These are phyloP conservation scores for Eucalyptus erythrocorys DNA, from an alignment of 345 rosid genomes.

Conservation along the genomic window DNA sequence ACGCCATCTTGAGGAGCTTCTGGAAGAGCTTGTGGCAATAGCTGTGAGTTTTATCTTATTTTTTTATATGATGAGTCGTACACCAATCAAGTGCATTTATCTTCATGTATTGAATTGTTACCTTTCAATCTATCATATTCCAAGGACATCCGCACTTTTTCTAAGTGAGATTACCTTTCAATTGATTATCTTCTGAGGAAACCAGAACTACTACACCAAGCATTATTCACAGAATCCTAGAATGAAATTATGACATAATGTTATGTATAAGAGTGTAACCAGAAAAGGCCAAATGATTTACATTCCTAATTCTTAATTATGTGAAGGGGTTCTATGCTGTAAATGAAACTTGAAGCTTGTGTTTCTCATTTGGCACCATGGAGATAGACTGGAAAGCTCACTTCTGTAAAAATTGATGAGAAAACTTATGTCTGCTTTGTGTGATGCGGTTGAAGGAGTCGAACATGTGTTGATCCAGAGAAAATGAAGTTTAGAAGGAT, in stretches of 20 bases:
- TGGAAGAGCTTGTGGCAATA: constrained; percentile 79
- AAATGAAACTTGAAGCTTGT: neutral
- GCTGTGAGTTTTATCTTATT: constrained; percentile 51
- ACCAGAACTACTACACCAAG: neutral
- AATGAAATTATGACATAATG: neutral
- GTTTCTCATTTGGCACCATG: neutral
- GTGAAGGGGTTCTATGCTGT: neutral
- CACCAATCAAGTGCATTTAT: neutral
- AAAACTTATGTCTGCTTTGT: neutral
- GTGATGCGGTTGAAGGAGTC: neutral
- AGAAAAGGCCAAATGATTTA: neutral
- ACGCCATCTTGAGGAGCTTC: constrained; percentile 80
- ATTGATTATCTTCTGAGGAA: neutral
- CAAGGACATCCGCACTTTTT: neutral
- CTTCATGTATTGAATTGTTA: neutral
- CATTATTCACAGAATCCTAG: neutral
- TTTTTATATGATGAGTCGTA: neutral
- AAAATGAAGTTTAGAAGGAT: neutral
- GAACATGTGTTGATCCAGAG: neutral
- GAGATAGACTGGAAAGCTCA: neutral
- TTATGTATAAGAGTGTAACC: neutral
- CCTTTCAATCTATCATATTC: neutral
- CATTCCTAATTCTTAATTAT: neutral
- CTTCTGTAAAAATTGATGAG: neutral
- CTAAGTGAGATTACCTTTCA: neutral